Evolutionary conservation across 139 green algal species (phyloP), one percentile per base, ranked within the genome.

Genomic region (Coelastrella sp.): DNA sequence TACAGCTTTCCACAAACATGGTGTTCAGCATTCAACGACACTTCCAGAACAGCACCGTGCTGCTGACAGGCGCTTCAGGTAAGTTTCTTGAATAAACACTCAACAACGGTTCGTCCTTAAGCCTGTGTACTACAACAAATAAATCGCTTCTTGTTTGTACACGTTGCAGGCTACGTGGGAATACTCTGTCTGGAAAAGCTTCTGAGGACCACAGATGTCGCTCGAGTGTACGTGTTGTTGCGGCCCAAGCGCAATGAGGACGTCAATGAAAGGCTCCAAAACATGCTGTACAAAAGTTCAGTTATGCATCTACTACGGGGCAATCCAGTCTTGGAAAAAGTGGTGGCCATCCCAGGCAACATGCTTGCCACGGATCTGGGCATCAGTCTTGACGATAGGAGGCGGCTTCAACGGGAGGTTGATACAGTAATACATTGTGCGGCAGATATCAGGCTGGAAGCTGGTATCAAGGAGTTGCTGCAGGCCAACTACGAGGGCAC

Each of bases 401-500:
- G 38, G 17, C 32, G 0, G 32, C 73, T 88, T 11, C 30, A 74
- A 25, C 32, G 32, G 5, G 72, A 84, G 45, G 59, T 67, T 5
- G 38, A 83, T 35, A 64, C 50, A 43, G 59, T 88, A 21, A 84
- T 88, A 3, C 83, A 88, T 64, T 84, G 73, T 32, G 83, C 83
- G 43, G 83, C 83, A 60, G 81, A 86, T 66, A 84, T 84, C 53
- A 37, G 78, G 4, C 85, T 94, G 32, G 89, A 93, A 62, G 89
- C 90, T 37, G 83, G 80, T 45, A 89, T 94, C 27, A 88, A 93
- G 43, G 66, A 83, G 4, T 88, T 89, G 4, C 76, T 94, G 60
- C 37, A 17, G 2, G 87, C 89, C 72, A 94, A 94, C 89, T 87
- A 83, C 64, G 38, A 72, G 51, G 82, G 82, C 41, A 82, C 71